These are phyloP conservation scores for Suillus lakei DNA, from an alignment of 768 basidiomycete species.

Conservation along the genomic window DNA sequence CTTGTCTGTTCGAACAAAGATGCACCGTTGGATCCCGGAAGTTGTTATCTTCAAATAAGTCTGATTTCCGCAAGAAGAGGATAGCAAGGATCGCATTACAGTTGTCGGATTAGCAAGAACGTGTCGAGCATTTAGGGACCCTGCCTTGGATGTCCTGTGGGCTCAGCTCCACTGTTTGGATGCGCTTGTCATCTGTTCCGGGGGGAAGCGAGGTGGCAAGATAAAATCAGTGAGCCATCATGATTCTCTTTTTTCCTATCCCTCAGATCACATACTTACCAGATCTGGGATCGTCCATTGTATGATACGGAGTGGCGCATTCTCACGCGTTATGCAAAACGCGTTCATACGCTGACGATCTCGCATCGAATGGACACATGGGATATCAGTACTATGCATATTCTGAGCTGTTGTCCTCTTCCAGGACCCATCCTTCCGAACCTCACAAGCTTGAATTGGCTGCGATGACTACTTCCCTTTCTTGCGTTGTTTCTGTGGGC, in stretches of 20 bases:
- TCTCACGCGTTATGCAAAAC: neutral
- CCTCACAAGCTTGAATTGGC: slow-evolving; percentile 26
- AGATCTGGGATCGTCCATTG: neutral
- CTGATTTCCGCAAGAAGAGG: neutral
- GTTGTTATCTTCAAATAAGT: slow-evolving; percentile 29
- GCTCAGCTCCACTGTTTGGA: slow-evolving; percentile 1
- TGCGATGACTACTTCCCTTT: neutral
- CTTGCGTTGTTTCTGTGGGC: slow-evolving; percentile 2
- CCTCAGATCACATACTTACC: neutral
- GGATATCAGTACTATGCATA: neutral
- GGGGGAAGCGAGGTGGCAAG: neutral
- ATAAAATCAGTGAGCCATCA: neutral
- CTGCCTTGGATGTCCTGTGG: slow-evolving; percentile 7
- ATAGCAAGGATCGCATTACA: neutral
- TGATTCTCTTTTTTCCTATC: neutral
- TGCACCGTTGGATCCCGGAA: slow-evolving; percentile 15
- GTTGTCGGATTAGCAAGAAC: slow-evolving; percentile 1
- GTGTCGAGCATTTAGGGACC: slow-evolving; percentile 5
- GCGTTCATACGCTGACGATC: neutral
- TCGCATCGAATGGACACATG: neutral
- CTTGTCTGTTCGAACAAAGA: neutral
- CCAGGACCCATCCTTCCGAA: slow-evolving; percentile 26
- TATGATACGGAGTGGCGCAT: slow-evolving; percentile 1
- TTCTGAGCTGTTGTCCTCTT: neutral
- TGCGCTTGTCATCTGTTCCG: neutral